Base-by-base conservation (phyloP, 768 basidiomycete genomes). In the Pisolithus sp. region DNA sequence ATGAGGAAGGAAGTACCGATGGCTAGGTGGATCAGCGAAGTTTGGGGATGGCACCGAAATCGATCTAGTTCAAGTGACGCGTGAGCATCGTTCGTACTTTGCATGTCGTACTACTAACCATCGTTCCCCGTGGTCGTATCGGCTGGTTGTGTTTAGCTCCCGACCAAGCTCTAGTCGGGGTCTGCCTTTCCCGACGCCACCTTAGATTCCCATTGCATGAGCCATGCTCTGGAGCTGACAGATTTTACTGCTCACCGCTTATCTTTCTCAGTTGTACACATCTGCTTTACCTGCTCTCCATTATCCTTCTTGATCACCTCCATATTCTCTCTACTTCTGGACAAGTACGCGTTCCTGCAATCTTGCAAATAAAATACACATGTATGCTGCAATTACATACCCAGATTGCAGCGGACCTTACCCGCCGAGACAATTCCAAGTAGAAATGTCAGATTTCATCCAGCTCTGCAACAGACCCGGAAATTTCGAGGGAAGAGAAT, bases 1-100 rank as follows among this genome's bases (percentile, higher is more conserved):
- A 89, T 91, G 80, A 82, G 81, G 65, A 80, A 85, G 64, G 89
- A 92, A 58, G 84, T 89, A 37, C 83, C 89, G 54, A 94, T 95
- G 89, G 86, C 83, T 7, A 82, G 80, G 62, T 95, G 91, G 91
- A 85, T 93, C 52, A 77, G 83, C 56, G 77, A 87, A 62, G 85
- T 93, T 39, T 92, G 88, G 87, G 82, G 78, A 52, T 91, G 88
- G 88, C 76, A 77, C 48, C 76, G 67, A 60, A 30, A 76, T 18
- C 52, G 47, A 65, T 61, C 53, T 73, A 73, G 49, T 69, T 65
- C 67, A 37, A 59, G 50, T 38, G 58, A 59, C 48, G 18, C 49
- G 66, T 67, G 42, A 46, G 68, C 34, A 23, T 36, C n/a, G 8
- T 40, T n/a, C 28, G 26, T 34, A 30, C 26, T 46, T 28, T 9